phyloP scores from a whole-genome alignment of 495 filamentous ascomycete species.

The Daldinia decipiens region DNA sequence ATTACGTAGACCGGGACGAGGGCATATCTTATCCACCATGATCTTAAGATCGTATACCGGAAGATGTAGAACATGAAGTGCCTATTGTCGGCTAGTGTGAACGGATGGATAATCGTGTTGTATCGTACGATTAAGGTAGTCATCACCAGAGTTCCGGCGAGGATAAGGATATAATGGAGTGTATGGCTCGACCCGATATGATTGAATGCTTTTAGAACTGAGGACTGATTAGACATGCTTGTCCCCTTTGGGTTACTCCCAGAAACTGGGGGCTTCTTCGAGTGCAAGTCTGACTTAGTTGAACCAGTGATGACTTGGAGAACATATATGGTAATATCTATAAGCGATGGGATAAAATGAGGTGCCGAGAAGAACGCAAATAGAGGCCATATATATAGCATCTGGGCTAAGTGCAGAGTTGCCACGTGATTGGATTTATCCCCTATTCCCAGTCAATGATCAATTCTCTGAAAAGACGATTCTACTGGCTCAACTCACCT shows the following conservation, averaged over 20 bases:
- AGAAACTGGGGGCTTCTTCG: background rate
- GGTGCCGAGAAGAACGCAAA: constrained; percentile 89
- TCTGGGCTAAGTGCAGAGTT: constrained; percentile 87
- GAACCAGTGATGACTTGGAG: constrained; percentile 6
- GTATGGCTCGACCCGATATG: constrained; percentile 37
- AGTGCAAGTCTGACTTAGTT: background rate
- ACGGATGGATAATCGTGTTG: constrained; percentile 96
- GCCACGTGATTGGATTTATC: constrained; percentile 95
- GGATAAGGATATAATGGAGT: constrained; percentile 25
- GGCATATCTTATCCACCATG: constrained; percentile 71
- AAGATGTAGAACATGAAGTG: constrained; percentile 98
- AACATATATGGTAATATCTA: constrained; percentile 12
- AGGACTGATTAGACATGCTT: constrained; percentile 25
- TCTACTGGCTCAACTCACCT: constrained; percentile 58
- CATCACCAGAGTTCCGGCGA: constrained; percentile 50
- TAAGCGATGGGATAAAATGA: constrained; percentile 63
- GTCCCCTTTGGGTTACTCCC: background rate
- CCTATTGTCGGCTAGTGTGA: constrained; percentile 94
- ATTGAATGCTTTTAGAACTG: constrained; percentile 20
- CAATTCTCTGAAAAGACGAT: constrained; percentile 19
- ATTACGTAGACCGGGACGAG: constrained; percentile 66
- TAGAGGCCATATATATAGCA: constrained; percentile 95
- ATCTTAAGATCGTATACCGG: constrained; percentile 76
- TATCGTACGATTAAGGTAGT: constrained; percentile 70
- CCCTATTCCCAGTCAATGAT: constrained; percentile 56